Evolutionary conservation across 108 stramenopile species (phyloP), one percentile per base, ranked within the genome.

Genomic region (Nannochloropsis salina): DNA sequence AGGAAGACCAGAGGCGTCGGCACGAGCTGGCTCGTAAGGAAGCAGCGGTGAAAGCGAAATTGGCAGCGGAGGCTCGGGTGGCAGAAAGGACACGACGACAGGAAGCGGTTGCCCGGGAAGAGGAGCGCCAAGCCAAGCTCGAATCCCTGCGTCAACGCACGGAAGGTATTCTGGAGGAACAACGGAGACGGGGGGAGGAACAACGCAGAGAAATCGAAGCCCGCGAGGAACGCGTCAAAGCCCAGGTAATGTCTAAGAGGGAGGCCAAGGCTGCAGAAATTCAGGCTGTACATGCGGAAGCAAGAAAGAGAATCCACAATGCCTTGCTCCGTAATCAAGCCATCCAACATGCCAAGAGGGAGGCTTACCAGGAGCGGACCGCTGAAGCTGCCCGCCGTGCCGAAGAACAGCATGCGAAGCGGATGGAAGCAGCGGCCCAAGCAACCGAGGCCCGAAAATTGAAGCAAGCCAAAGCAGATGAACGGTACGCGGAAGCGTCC

Each of bases 401-500:
- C 20, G 61, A 74, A n/a, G 20, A 74, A n/a, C 15, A 74, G 4
- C 61, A 74, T n/a, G 61, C n/a, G 61, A n/a, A 74, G 61, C 61
- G 15, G 61, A 2, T 74, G 61, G 61, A 74, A n/a, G 61, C 61
- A 6, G 61, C 61, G 6, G 6, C 61, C 61, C 15, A 74, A 74
- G 61, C 61, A n/a, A n/a, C 2, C 61, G 61, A 74, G 6, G 61
- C 6, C 20, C 61, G 61, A 1, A 74, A 74, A n/a, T 15, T n/a
- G 20, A 74, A 74, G 61, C 61, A 74, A 74, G 61, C 61, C 61
- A 74, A 74, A n/a, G 61, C 61, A n/a, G 61, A 74, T n/a, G 61
- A 74, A n/a, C 61, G 61, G 20, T 74, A 74, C 8, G 20, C 4
- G n/a, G 15, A n/a, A n/a, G 61, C 61, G 15, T 4, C n/a, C 4